These are phyloP conservation scores for Pythium utonaiense DNA, from an alignment of 352 stramenopile genomes.

Conservation along the genomic window DNA sequence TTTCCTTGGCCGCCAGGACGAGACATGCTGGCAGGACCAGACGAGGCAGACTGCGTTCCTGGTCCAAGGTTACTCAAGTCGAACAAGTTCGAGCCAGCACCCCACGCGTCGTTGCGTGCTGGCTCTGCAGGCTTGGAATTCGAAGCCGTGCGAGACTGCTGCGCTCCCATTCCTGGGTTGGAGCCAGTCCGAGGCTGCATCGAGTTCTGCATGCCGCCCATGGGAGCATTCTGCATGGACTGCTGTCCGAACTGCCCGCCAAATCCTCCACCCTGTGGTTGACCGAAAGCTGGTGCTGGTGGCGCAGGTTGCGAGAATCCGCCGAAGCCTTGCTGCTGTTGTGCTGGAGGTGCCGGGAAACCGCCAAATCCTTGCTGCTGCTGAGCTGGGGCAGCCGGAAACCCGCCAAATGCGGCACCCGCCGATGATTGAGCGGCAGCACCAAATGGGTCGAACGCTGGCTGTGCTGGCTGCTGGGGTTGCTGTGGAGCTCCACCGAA, in stretches of 20 bases:
- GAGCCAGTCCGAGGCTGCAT: constrained; percentile 22
- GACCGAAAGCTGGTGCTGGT: constrained; percentile 17
- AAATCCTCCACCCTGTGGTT: constrained; percentile 26
- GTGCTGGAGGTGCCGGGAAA: constrained; percentile 12
- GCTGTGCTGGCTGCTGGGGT: constrained; percentile 31
- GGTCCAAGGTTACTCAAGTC: constrained; percentile 71
- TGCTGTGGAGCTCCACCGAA: constrained; percentile 40
- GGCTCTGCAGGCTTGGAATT: constrained; percentile 61
- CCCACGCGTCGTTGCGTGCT: constrained; percentile 73
- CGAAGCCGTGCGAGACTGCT: constrained; percentile 38
- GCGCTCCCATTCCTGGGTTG: constrained; percentile 22
- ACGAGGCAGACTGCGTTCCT: constrained; percentile 19
- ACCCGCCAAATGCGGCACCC: constrained; percentile 38
- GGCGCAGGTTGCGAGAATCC: constrained; percentile 35
- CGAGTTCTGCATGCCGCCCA: constrained; percentile 39
- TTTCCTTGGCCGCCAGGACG: constrained; percentile 32
- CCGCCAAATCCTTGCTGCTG: constrained; percentile 22
- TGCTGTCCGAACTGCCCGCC: constrained; percentile 21
- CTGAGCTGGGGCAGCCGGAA: constrained; percentile 25
- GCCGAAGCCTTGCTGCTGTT: constrained; percentile 44
- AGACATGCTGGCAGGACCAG: constrained; percentile 9
- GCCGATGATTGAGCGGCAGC: constrained; percentile 27
- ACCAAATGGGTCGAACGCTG: constrained; percentile 64
- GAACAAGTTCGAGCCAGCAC: constrained; percentile 72
- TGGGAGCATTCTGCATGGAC: constrained; percentile 24